Percentiles rank a stretch among this genome's conserved stretches.
Evolutionary conservation across 1,284 basidiomycete species (phyloP).

Genomic region (Marasmius oreades): DNA sequence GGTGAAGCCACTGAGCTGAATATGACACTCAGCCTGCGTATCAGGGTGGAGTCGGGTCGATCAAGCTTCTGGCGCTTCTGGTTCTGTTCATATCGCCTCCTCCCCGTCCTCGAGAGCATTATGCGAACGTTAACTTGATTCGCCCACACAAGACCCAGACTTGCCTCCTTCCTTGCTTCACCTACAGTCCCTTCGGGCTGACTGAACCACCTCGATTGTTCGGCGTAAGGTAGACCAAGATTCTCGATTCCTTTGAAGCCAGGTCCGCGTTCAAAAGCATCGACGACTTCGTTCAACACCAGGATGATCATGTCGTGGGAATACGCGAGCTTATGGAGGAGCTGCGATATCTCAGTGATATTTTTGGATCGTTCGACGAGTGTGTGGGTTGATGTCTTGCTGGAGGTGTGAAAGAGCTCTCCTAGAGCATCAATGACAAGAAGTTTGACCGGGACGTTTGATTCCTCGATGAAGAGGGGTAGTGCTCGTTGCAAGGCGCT

Average conservation of each 20-base stretch:
- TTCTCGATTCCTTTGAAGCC: conserved; percentile 21
- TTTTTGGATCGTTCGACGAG: conserved; percentile 68
- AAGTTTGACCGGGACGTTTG: conserved; percentile 63
- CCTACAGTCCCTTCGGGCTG: conserved; percentile 54
- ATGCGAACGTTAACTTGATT: conserved; percentile 84
- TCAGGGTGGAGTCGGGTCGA: conserved; percentile 28
- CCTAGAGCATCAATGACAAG: conserved; percentile 81
- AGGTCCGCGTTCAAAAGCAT: conserved; percentile 51
- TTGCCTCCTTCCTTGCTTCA: conserved; percentile 71
- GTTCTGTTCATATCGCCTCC: conserved; percentile 46
- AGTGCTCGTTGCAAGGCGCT: conserved; percentile 63
- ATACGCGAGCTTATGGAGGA: conserved; percentile 67
- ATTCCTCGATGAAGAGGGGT: conserved; percentile 51
- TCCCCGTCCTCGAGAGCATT: conserved; percentile 75
- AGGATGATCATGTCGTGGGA: conserved; percentile 68
- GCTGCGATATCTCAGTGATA: conserved; percentile 61
- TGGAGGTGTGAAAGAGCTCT: conserved; percentile 68
- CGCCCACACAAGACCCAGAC: conserved; percentile 86
- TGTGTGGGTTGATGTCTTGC: conserved; percentile 52
- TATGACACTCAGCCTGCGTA: conserved; percentile 67
- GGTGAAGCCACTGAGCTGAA: conserved; percentile 67
- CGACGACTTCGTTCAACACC: conserved; percentile 85
- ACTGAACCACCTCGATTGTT: conserved; percentile 77
- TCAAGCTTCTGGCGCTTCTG: conserved; percentile 16
- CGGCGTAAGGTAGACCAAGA: conserved; percentile 51